Evolutionary conservation across 805 yeast genomes (phyloP), one percentile per base, ranked within the genome.

Genomic region (Ogataea siamensis): DNA sequence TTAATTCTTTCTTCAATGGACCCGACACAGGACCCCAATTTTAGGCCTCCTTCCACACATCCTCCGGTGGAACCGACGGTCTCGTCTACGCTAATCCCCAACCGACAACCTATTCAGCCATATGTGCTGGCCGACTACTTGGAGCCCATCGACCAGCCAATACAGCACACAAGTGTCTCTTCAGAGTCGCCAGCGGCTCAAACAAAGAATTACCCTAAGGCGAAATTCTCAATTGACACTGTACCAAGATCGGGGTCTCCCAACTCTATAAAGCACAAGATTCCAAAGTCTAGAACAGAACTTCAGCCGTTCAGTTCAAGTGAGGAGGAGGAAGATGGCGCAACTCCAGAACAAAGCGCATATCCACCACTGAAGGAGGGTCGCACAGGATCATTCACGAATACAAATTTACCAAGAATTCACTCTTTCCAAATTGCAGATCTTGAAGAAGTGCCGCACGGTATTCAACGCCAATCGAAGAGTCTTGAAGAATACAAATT

Each of bases 391-490:
- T 42, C 51, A 4, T 35, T 56, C 46, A 20, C 70, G 20, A 50
- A 13, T 21, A 38, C 53, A 7, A 51, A 50, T 22, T 46, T 72
- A 3, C 71, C 74, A 9, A 58, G 71, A 42, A 72, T 74, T 12
- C 68, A 65, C 43, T 68, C 75, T 26, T 64, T 67, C 33, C 94
- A 86, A 54, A 83, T 87, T 35, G 98, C 97, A 0, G 96, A 89
- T 55, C 71, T 93, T 42, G 99, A 93, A 60, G 99, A 93, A 62
- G 96, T 93, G 9, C 99, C 99, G 0, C 89, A 85, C 51, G 97
- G 98, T 1, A 77, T 93, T 37, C 80, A 78, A 32, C 74, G 99
- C 45, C 99, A 93, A 62, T 89, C 98, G 1, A 78, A 76, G 45
- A 65, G 63, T 9, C 62, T 89, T 17, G 74, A 73, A 10, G 73